Conservation (phyloP, 2,329 filamentous ascomycete genomes). For the Aspergillus neoniger region DNA sequence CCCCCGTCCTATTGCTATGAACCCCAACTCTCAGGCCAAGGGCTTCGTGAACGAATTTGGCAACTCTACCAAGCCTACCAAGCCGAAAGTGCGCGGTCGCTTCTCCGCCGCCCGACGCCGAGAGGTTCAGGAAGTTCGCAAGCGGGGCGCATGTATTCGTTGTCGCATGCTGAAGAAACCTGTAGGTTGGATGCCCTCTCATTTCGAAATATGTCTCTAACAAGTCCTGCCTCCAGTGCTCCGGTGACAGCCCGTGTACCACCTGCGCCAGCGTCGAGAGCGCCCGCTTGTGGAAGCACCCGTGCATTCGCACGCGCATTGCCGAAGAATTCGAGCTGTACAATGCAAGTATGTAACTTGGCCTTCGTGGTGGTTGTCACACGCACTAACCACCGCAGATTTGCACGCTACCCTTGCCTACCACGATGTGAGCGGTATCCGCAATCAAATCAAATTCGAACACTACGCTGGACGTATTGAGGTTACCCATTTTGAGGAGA, state of each 20-base stretch:
- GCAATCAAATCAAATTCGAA: constrained; percentile 52
- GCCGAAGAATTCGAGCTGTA: constrained; percentile 61
- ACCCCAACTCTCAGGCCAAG: constrained; percentile 42
- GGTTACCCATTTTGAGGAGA: constrained; percentile 57
- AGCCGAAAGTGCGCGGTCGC: constrained; percentile 55
- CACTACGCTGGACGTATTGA: constrained; percentile 56
- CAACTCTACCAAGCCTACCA: constrained; percentile 43
- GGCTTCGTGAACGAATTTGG: constrained; percentile 46
- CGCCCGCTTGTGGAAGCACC: constrained; percentile 62
- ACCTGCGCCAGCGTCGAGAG: constrained; percentile 62
- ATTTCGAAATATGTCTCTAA: constrained; percentile 13
- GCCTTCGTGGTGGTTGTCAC: background rate
- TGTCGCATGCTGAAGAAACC: constrained; percentile 67
- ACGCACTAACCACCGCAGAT: constrained; percentile 31
- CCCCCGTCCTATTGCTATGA: constrained; percentile 47
- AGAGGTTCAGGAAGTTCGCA: constrained; percentile 61
- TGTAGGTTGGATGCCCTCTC: constrained; percentile 27
- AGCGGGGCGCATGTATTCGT: constrained; percentile 62
- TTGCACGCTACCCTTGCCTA: constrained; percentile 57
- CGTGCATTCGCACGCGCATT: constrained; percentile 60
- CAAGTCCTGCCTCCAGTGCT: constrained; percentile 46
- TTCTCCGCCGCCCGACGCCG: constrained; percentile 59
- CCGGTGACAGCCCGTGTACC: constrained; percentile 60
- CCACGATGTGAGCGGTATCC: constrained; percentile 52
- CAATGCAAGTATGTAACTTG: constrained; percentile 47